Evolutionary conservation across 169 alveolate genomes (phyloP).

Genomic region (Plasmodium yoelii): DNA sequence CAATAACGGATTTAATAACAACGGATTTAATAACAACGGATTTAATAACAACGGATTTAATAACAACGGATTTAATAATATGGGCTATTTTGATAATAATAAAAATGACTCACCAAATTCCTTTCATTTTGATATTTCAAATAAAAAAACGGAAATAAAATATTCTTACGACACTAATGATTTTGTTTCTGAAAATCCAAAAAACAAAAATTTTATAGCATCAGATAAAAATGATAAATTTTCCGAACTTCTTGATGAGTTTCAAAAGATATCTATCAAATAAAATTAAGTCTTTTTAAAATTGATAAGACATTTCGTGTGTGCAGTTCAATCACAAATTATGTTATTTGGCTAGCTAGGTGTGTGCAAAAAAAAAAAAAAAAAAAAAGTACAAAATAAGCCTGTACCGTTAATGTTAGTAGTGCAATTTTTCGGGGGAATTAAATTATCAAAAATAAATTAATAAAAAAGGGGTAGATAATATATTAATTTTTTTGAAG

Average conservation of each 20-base stretch:
- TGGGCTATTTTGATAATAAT: conserved; percentile 19
- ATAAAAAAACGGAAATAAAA: background rate
- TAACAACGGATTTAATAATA: conserved; percentile 1
- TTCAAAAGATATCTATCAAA: conserved; percentile 36
- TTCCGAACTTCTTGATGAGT: conserved; percentile 71
- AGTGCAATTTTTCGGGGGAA: no score
- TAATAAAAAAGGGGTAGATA: no score
- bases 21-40: conserved; percentile 1
- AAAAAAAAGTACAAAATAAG: no score
- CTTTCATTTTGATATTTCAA: background rate
- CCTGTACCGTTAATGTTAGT: no score
- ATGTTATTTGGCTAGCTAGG: no score
- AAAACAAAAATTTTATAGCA: conserved; percentile 5
- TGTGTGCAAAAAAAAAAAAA: no score
- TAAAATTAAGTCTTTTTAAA: background rate
- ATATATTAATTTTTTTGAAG: no score
- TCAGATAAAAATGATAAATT: conserved; percentile 74
- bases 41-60: conserved; percentile 3
- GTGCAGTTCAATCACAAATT: no score
- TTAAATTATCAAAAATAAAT: no score
- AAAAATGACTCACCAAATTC: background rate
- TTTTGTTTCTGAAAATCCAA: background rate
- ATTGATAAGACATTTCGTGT: no score
- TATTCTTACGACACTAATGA: background rate
- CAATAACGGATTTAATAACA: no score